phyloP scores from a whole-genome alignment of 2,329 filamentous ascomycete genomes.

The Ophiognomonia clavigignenti-juglandacearum region DNA sequence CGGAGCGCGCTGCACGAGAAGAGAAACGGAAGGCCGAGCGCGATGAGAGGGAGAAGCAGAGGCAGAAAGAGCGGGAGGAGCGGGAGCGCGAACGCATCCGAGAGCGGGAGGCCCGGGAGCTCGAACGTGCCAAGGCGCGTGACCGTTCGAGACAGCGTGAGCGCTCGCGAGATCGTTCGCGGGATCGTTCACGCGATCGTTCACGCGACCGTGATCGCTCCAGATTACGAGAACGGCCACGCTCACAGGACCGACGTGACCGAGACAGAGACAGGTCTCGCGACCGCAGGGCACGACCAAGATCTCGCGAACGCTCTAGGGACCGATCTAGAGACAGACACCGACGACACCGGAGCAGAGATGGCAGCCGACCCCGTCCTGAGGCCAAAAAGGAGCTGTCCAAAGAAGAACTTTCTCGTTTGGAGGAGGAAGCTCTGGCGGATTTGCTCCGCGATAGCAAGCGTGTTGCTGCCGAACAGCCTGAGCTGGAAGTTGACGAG shows the following conservation, averaged over 20 bases:
- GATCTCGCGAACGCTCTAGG: conserved; percentile 25
- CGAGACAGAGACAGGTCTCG: conserved; percentile 25
- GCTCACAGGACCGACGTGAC: conserved; percentile 23
- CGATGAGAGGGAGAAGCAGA: conserved; percentile 33
- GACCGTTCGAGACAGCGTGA: conserved; percentile 25
- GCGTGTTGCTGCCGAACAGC: conserved; percentile 40
- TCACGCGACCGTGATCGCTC: conserved; percentile 29
- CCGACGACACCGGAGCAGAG: conserved; percentile 29
- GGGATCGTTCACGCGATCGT: conserved; percentile 25
- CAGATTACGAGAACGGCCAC: conserved; percentile 18
- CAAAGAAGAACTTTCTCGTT: conserved; percentile 51
- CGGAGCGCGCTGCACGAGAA: conserved; percentile 28
- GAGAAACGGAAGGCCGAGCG: conserved; percentile 29
- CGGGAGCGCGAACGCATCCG: conserved; percentile 50
- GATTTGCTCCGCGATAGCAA: conserved; percentile 57
- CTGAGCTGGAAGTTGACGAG: conserved; percentile 53
- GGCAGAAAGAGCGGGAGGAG: conserved; percentile 35
- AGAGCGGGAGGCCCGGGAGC: conserved; percentile 41
- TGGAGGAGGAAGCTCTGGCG: conserved; percentile 54
- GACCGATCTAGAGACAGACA: conserved; percentile 28
- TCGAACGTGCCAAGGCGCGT: conserved; percentile 31
- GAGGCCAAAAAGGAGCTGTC: conserved; percentile 50
- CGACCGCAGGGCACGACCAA: conserved; percentile 27
- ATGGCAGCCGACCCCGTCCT: conserved; percentile 30
- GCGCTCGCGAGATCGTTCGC: conserved; percentile 25